These are phyloP conservation scores for Hemileia vastatrix DNA, from an alignment of 1,284 basidiomycete genomes.

Conservation along the genomic window DNA sequence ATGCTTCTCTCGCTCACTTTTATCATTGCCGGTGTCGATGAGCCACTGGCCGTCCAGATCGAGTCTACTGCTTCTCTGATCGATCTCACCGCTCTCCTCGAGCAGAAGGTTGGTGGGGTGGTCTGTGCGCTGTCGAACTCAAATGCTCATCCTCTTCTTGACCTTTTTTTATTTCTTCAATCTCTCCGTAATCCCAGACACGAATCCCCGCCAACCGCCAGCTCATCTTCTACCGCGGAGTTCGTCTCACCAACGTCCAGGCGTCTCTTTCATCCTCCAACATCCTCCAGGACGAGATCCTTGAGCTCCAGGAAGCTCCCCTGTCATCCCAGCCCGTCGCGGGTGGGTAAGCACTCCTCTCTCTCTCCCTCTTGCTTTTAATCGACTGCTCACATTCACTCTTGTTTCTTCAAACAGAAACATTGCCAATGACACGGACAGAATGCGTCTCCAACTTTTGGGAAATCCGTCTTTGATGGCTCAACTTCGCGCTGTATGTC, in stretches of 20 bases:
- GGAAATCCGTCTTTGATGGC: conserved; percentile 70
- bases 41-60: conserved; percentile 17
- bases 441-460: conserved; percentile 76
- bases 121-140: not conserved
- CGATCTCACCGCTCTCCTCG: conserved; percentile 10
- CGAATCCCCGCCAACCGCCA: conserved; percentile 13
- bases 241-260: conserved; percentile 2
- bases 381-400: not conserved
- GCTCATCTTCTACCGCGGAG: conserved; percentile 8
- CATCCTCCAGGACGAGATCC: conserved; percentile 14
- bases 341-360: conserved; percentile 5
- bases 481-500: conserved; percentile 59
- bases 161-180: not conserved
- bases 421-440: conserved; percentile 60
- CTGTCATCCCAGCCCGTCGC: conserved; percentile 5
- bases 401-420: not conserved
- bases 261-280: conserved; percentile 5
- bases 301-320: conserved; percentile 9
- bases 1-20: too few species aligned
- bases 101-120: conserved; percentile 13
- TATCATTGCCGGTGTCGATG: conserved; percentile 13
- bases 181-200: not conserved
- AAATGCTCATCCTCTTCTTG: not conserved
- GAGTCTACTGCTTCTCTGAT: conserved; percentile 9
- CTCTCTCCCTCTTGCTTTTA: not conserved